phyloP scores from a whole-genome alignment of 305 asterid species.

The Fraxinus velutina region DNA sequence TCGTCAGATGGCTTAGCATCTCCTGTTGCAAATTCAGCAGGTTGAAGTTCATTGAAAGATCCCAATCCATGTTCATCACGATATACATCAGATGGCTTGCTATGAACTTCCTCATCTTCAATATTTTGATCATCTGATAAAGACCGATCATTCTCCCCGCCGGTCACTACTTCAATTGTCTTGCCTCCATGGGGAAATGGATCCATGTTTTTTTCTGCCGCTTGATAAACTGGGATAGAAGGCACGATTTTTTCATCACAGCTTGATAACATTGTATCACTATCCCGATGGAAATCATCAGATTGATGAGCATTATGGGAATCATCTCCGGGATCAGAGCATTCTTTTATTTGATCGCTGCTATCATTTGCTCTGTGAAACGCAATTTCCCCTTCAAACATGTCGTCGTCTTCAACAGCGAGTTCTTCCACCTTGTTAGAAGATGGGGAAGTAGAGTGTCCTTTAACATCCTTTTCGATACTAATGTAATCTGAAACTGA shows the following conservation, averaged over 20 bases:
- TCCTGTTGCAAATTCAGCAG: slow-evolving; percentile 22
- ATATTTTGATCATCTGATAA: slow-evolving; percentile 24
- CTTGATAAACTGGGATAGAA: slow-evolving; percentile 24
- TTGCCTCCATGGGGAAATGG: not conserved
- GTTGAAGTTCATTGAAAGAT: slow-evolving; percentile 23
- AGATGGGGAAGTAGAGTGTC: slow-evolving; percentile 32
- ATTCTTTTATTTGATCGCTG: slow-evolving; percentile 29
- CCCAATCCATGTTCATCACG: not conserved
- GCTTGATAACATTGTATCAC: slow-evolving; percentile 19
- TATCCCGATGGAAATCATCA: slow-evolving; percentile 9
- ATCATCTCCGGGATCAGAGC: slow-evolving; percentile 23
- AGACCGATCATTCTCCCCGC: slow-evolving; percentile 23
- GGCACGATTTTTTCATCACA: slow-evolving; percentile 14
- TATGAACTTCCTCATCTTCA: slow-evolving; percentile 21
- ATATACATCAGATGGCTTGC: slow-evolving; percentile 24
- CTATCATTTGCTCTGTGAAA: slow-evolving; percentile 16
- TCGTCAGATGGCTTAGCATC: slow-evolving; percentile 30
- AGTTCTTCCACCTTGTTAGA: slow-evolving; percentile 27
- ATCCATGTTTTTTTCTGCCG: slow-evolving; percentile 20
- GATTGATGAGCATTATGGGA: slow-evolving; percentile 22
- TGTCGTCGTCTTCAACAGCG: slow-evolving; percentile 28
- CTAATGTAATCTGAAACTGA: slow-evolving; percentile 26
- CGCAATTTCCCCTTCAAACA: slow-evolving; percentile 29
- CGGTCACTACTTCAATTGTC: slow-evolving; percentile 3
- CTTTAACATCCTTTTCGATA: slow-evolving; percentile 25